Base-by-base conservation (phyloP, 1,284 basidiomycete genomes). In the Boletus albobrunnescens region DNA sequence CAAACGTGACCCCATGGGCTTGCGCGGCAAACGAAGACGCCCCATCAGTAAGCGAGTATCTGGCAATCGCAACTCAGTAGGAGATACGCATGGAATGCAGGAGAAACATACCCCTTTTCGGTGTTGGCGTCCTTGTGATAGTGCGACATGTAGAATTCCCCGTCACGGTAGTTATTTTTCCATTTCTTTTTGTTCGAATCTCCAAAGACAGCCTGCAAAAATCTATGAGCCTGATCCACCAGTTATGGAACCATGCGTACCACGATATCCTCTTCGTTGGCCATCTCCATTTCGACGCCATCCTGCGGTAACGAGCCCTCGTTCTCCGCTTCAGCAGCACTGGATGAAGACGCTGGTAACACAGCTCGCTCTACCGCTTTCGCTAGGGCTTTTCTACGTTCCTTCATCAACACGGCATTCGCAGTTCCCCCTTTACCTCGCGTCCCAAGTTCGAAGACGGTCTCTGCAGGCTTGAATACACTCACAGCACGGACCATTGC, bases 131-230 rank as follows among this genome's bases (percentile, higher is more conserved):
- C 91, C 56, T 87, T 86, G 62, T 94, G 92, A 60, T 87, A 82
- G 69, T 98, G 87, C 1, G 87, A 87, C 76, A 99, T 83, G 70
- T 94, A 99, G 65, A 92, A 96, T 41, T 89, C 82, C 1, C 82
- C 78, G 59, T 99, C 95, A 16, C 83, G 79, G 70, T 78, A 96
- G 26, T 57, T 69, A 22, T 64, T 67, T 39, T 69, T 73, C 6
- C 65, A 65, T 23, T 69, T 71, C 51, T 77, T 78, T 56, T 74
- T 76, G 48, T 64, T 71, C 24, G 74, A 68, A n/a, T 69, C 71
- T 30, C 86, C 79, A 55, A 93, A 93, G n/a, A 85, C 84, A 32
- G 78, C 81, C 90, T 93, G 59, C 13, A 41, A 33, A 33, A 48
- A 35, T 27, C 11, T 26, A 33, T 65, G 35, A 64, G 54, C 33